Base-by-base conservation (phyloP, 768 basidiomycete species). In the Mycena chlorophos region DNA sequence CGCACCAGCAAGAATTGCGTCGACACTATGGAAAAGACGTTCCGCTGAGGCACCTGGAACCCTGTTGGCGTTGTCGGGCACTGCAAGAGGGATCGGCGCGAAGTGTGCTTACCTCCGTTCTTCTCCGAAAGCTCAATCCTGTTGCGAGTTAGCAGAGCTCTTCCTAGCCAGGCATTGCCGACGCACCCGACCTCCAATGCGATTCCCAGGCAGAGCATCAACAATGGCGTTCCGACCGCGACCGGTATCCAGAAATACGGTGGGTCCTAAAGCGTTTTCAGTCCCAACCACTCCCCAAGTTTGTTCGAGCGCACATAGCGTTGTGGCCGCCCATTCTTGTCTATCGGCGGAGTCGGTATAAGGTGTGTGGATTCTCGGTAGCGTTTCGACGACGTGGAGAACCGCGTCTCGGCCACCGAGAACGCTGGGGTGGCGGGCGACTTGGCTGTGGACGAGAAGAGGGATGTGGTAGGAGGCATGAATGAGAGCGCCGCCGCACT, bases 1-100 rank as follows among this genome's bases (percentile, higher is more conserved):
- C 73, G 39, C 56, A 74, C 82, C 62, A 72, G 77, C 65, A 69
- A 62, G 57, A 78, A 80, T 58, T 78, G 77, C 3, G 70, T 71
- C 12, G 83, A 83, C 6, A 77, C 75, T 26, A 80, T 66, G 6
- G 71, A 68, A 57, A 87, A 78, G 0, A 80, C 68, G 61, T 83
- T 86, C 39, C 68, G 69, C 28, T 65, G 47, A 14, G 82, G 81
- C 19, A 86, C 82, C 28, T 55, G 29, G 60, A 83, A 88, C 19
- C 86, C 85, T 87, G 57, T 40, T 27, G 38, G 23, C n/a, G 49
- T 20, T 19, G 43, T 46, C n/a, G 38, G 51, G 28, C 49, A 51
- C 12, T 34, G 45, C 29, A 22, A 6, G n/a, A n/a, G n/a, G 17
- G 31, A 38, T 28, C 3, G 29, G 34, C 25, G 30, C 48, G 53